phyloP scores from a whole-genome alignment of 345 rosid genomes.

The Isatis tinctoria region DNA sequence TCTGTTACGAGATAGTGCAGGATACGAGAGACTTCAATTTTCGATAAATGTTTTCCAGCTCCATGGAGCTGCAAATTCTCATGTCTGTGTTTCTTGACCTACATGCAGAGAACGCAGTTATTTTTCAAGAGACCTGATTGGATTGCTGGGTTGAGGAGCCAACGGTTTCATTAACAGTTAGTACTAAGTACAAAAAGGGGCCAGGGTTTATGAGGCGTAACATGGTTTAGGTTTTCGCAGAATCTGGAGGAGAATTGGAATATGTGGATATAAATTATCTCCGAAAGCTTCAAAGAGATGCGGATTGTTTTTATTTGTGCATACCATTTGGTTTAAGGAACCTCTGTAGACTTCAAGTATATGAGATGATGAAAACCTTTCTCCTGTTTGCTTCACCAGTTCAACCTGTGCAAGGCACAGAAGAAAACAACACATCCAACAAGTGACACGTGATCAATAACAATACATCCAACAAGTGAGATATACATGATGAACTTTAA shows the following conservation, averaged over 20 bases:
- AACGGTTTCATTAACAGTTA: background rate
- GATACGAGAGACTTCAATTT: slow-evolving; percentile 84
- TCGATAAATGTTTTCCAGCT: slow-evolving; percentile 78
- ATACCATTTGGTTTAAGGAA: slow-evolving; percentile 77
- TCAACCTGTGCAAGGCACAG: slow-evolving; percentile 56
- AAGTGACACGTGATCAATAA: background rate
- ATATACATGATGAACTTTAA: background rate
- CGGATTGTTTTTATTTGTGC: slow-evolving; percentile 20
- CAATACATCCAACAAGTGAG: slow-evolving; percentile 16
- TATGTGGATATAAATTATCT: background rate
- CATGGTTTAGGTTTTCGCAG: background rate
- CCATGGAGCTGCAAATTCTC: slow-evolving; percentile 83
- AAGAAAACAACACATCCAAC: slow-evolving; percentile 10
- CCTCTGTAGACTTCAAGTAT: slow-evolving; percentile 94
- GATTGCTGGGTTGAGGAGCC: slow-evolving; percentile 2
- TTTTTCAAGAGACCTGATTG: background rate
- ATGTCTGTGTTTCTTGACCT: slow-evolving; percentile 90
- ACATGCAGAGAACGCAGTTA: slow-evolving; percentile 26
- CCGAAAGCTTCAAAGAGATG: background rate
- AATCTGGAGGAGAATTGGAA: slow-evolving; percentile 12
- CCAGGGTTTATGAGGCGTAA: background rate
- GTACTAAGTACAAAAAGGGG: background rate
- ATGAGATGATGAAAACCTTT: slow-evolving; percentile 82
- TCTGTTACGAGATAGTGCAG: slow-evolving; percentile 81
- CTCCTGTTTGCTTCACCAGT: slow-evolving; percentile 72